A percentile compares a stretch with the other conserved stretches of the same genome.
These are phyloP conservation scores for Backusella psychrophila DNA, from an alignment of 192 early-diverging fungal species.

Conservation along the genomic window DNA sequence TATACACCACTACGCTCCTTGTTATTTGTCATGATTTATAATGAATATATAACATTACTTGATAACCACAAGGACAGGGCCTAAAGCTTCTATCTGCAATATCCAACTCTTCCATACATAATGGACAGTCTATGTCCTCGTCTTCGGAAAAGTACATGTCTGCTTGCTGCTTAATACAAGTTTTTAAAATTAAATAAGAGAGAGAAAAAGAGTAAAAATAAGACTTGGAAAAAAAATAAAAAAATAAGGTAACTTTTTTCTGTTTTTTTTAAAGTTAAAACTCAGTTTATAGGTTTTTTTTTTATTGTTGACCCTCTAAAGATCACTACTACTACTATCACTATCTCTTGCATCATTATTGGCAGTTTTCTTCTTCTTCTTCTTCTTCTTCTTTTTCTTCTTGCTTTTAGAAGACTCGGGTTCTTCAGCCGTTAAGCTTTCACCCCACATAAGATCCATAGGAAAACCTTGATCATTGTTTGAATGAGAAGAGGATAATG, in stretches of 20 bases:
- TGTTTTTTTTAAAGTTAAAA: not conserved
- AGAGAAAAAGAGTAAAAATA: not conserved
- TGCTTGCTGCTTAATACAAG: not conserved
- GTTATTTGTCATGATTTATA: not conserved
- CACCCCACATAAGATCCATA: slow-evolving; percentile 25
- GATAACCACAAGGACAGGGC: slow-evolving; percentile 98
- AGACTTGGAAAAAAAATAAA: not conserved
- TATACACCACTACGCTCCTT: not conserved
- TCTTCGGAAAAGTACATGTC: slow-evolving; percentile 50
- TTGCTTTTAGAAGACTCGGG: slow-evolving; percentile 4
- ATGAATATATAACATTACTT: slow-evolving; percentile 52
- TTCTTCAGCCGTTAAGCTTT: slow-evolving; percentile 24
- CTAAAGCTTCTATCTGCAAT: slow-evolving; percentile 94
- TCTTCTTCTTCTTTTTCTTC: slow-evolving; percentile 1
- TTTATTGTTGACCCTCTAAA: not conserved
- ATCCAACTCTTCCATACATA: slow-evolving; percentile 99
- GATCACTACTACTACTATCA: not conserved
- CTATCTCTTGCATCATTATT: not conserved
- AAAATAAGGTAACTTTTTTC: not conserved
- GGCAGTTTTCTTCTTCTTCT: not conserved
- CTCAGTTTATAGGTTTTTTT: not conserved
- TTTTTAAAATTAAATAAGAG: not conserved
- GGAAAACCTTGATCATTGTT: slow-evolving; percentile 4
- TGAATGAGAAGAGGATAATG: not conserved
- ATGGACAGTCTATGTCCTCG: slow-evolving; percentile 97